Percentiles rank a stretch among this genome's conserved stretches.
Evolutionary conservation across 345 rosid species (phyloP).

Genomic region (Eucalyptus caleyi): DNA sequence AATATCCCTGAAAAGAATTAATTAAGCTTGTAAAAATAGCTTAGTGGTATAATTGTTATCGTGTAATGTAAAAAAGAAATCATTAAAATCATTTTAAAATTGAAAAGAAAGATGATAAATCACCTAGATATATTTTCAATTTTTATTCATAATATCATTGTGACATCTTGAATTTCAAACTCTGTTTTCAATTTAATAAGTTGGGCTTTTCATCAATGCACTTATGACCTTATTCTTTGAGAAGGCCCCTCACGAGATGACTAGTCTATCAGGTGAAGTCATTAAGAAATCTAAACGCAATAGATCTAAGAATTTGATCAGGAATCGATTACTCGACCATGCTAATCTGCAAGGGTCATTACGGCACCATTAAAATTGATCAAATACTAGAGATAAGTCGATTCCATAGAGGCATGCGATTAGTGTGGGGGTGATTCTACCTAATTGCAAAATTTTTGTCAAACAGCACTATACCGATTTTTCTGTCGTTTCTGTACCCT

Average conservation of each 20-base stretch:
- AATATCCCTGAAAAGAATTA: not conserved
- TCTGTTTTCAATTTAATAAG: too few relatives aligned
- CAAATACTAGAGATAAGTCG: fast-evolving
- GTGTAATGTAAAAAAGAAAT: not conserved
- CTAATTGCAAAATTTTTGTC: too few relatives aligned
- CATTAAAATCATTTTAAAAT: not conserved
- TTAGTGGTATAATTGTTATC: not conserved
- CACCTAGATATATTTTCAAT: not conserved
- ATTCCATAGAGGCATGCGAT: too few relatives aligned
- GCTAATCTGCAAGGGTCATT: too few relatives aligned
- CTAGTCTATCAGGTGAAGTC: too few relatives aligned
- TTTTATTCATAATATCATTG: not conserved
- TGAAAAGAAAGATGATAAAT: not conserved
- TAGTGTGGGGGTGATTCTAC: too few relatives aligned
- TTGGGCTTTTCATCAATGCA: fast-evolving
- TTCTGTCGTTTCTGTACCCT: too few relatives aligned
- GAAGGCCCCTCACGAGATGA: too few relatives aligned
- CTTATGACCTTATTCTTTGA: fast-evolving
- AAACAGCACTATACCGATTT: fast-evolving
- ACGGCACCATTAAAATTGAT: fast-evolving
- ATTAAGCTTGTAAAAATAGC: not conserved
- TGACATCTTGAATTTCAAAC: too few relatives aligned
- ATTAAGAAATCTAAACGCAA: too few relatives aligned
- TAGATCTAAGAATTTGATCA: fast-evolving
- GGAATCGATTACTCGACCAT: fast-evolving